Conservation (phyloP, 2,329 filamentous ascomycete genomes). For the Mycosphaerella arachidis region DNA sequence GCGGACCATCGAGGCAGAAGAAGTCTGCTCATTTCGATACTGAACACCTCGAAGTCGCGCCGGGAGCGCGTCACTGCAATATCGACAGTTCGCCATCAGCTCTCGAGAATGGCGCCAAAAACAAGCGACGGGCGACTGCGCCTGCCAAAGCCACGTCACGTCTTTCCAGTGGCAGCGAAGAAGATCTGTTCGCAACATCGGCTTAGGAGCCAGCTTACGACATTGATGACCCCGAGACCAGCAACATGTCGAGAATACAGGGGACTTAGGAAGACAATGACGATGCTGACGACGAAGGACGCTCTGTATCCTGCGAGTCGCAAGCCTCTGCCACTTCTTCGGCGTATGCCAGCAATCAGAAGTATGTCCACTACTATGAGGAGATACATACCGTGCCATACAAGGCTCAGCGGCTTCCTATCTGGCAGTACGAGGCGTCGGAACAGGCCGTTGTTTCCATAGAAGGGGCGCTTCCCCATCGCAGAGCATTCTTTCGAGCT, state of each 20-base stretch:
- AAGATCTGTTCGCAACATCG: conserved; percentile 3
- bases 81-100: conserved; percentile 1
- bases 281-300: not conserved
- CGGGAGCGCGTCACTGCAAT: not conserved
- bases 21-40: conserved; percentile 12
- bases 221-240: not conserved
- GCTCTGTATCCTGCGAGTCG: not conserved
- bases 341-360: not conserved
- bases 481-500: not conserved
- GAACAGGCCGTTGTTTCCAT: not conserved
- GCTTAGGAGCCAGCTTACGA: not conserved
- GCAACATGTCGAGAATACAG: not conserved
- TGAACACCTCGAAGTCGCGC: conserved; percentile 1
- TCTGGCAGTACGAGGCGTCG: not conserved
- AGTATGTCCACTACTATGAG: not conserved
- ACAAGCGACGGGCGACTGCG: not conserved
- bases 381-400: not conserved
- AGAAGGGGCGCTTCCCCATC: not conserved
- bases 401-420: not conserved
- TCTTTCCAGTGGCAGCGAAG: conserved; percentile 5
- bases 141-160: not conserved
- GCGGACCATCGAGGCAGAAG: conserved; percentile 5
- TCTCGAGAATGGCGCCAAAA: not conserved
- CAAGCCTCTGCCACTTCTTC: not conserved
- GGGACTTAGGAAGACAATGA: not conserved